phyloP scores from a whole-genome alignment of 805 yeast species.

The Dipodascopsis uninucleata region DNA sequence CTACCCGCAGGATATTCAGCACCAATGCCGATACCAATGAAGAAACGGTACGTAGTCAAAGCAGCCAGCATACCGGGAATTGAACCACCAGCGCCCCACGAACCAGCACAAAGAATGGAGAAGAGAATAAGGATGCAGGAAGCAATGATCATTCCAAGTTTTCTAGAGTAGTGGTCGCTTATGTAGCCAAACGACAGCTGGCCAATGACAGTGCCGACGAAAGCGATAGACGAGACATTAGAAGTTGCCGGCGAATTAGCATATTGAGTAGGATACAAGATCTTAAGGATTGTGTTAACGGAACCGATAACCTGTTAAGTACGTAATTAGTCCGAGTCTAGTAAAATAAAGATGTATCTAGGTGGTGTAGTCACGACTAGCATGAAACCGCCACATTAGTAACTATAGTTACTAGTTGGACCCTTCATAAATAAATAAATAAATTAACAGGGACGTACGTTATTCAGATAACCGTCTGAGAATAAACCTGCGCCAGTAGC shows the following conservation, averaged over 20 bases:
- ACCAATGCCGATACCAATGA: conserved; percentile 89
- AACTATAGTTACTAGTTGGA: not conserved
- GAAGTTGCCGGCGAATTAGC: conserved; percentile 63
- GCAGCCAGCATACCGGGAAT: conserved; percentile 79
- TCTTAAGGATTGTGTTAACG: conserved; percentile 64
- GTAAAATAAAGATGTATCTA: not conserved
- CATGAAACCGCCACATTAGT: not conserved
- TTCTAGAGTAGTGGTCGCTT: conserved; percentile 78
- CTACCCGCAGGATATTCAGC: conserved; percentile 94
- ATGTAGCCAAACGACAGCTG: conserved; percentile 75
- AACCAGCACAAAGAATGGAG: conserved; percentile 74
- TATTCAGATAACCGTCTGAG: conserved; percentile 90
- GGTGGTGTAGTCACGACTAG: not conserved
- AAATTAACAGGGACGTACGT: conserved; percentile 33
- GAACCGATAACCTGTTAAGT: conserved; percentile 55
- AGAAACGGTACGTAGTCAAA: conserved; percentile 76
- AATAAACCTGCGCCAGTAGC: conserved; percentile 91
- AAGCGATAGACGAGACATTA: conserved; percentile 82
- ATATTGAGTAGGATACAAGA: conserved; percentile 63
- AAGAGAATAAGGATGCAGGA: conserved; percentile 71
- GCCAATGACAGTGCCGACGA: conserved; percentile 89
- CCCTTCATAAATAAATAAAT: not conserved
- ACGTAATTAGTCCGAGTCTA: not conserved
- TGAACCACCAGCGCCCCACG: conserved; percentile 76
- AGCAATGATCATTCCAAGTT: conserved; percentile 76